Evolutionary conservation across 768 basidiomycete species (phyloP).

Genomic region (Mycena kentingensis): DNA sequence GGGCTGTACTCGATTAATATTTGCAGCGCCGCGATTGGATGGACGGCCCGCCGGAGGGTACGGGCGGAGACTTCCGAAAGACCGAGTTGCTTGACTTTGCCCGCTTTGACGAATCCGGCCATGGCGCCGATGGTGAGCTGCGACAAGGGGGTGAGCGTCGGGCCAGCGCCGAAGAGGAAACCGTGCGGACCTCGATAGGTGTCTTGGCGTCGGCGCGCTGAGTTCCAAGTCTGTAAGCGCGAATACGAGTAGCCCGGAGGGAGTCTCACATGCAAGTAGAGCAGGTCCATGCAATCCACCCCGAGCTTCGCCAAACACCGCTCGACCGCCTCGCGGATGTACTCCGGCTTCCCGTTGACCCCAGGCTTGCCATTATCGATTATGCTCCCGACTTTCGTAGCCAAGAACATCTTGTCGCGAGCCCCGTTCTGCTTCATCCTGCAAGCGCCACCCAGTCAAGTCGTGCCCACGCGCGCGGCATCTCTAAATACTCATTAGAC

Average conservation of each 20-base stretch:
- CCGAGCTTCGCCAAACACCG: conserved; percentile 45
- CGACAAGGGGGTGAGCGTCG: not conserved
- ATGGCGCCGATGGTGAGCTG: conserved; percentile 49
- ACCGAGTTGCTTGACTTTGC: conserved; percentile 52
- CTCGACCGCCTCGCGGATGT: conserved; percentile 40
- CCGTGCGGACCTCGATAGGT: conserved; percentile 57
- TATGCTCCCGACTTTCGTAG: conserved; percentile 55
- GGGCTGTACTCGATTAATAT: conserved; percentile 57
- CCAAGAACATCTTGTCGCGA: no score
- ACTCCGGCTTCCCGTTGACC: conserved; percentile 37
- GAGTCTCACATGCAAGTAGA: conserved; percentile 51
- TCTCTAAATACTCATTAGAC: no score
- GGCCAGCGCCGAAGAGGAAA: not conserved
- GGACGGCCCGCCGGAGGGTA: conserved; percentile 53
- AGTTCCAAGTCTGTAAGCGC: conserved; percentile 16
- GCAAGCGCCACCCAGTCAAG: no score
- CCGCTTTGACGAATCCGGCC: conserved; percentile 52
- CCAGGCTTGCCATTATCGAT: conserved; percentile 15
- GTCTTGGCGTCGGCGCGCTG: conserved; percentile 42
- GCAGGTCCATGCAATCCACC: conserved; percentile 42
- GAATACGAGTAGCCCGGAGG: no score
- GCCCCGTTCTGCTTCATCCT: no score
- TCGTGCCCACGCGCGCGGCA: no score
- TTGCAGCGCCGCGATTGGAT: conserved; percentile 52
- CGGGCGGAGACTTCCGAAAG: conserved; percentile 52